Conservation (phyloP, 2,329 filamentous ascomycete species). For the Dothideomycetes sp. region DNA sequence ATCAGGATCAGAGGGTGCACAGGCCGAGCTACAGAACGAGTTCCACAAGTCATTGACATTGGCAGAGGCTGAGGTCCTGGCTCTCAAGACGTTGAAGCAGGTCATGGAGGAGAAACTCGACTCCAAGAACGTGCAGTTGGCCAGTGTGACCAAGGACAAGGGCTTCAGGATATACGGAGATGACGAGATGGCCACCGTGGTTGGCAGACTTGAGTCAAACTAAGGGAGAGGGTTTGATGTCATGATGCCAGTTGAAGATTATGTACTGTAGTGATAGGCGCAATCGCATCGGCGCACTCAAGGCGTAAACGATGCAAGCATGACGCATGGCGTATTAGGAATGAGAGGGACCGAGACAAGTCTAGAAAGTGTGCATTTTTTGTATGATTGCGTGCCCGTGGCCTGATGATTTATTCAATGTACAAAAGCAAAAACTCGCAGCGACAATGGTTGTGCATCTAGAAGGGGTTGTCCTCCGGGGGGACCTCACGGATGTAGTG, state of each 20-base stretch:
- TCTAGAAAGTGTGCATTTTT: slow-evolving; percentile 11
- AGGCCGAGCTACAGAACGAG: slow-evolving; percentile 96
- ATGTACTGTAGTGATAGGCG: slow-evolving; percentile 11
- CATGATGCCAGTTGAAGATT: slow-evolving; percentile 3
- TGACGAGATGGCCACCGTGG: slow-evolving; percentile 90
- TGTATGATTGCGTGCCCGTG: slow-evolving; percentile 1
- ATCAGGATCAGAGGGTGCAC: slow-evolving; percentile 91
- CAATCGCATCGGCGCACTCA: slow-evolving; percentile 12
- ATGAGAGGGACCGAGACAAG: neutral
- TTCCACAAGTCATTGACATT: slow-evolving; percentile 97
- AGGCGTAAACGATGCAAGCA: slow-evolving; percentile 13
- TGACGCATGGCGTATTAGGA: neutral
- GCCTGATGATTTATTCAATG: slow-evolving; percentile 3
- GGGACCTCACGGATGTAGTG: slow-evolving; percentile 50
- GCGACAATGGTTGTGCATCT: slow-evolving; percentile 15
- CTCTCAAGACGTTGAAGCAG: slow-evolving; percentile 96
- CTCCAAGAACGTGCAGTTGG: slow-evolving; percentile 95
- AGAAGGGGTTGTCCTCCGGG: slow-evolving; percentile 56
- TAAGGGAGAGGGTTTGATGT: slow-evolving; percentile 18
- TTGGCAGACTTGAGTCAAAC: slow-evolving; percentile 61
- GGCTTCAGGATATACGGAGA: slow-evolving; percentile 98
- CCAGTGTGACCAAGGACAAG: slow-evolving; percentile 94
- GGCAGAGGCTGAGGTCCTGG: slow-evolving; percentile 83
- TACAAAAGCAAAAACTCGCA: slow-evolving; percentile 5
- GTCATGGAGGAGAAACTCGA: slow-evolving; percentile 99